phyloP scores from a whole-genome alignment of 768 basidiomycete genomes.

The Lactarius deliciosus region DNA sequence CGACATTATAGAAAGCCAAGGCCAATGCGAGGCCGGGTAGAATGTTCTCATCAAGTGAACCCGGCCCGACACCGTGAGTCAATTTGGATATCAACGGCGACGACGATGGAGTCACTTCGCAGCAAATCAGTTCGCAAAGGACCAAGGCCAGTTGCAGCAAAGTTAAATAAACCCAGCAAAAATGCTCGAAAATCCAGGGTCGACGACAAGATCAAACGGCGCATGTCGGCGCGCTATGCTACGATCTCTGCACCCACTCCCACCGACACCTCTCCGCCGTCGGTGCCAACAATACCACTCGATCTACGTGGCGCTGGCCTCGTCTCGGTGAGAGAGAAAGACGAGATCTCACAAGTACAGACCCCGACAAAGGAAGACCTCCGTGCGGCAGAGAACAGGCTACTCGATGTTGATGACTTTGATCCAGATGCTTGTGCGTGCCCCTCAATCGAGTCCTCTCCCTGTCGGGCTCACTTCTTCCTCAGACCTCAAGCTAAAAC shows the following conservation, averaged over 20 bases:
- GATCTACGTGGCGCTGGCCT: conserved; percentile 39
- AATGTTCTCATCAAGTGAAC: conserved; percentile 3
- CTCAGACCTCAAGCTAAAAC: conserved; percentile 69
- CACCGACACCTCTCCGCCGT: conserved; percentile 54
- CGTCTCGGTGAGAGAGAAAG: conserved; percentile 47
- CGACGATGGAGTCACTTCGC: conserved; percentile 38
- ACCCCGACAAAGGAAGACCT: conserved; percentile 56
- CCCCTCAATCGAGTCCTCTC: neutral
- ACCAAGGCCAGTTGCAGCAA: conserved; percentile 22
- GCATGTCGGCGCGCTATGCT: conserved; percentile 93
- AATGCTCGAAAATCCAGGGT: conserved; percentile 47
- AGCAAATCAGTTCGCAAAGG: conserved; percentile 29
- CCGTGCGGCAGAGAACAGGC: conserved; percentile 53
- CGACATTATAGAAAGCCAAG: conserved; percentile 14
- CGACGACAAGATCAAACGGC: conserved; percentile 93
- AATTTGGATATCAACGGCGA: neutral
- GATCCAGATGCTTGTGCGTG: conserved; percentile 86
- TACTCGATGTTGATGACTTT: conserved; percentile 76
- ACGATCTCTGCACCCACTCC: conserved; percentile 81
- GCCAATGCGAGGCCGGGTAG: neutral
- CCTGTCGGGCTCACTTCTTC: neutral
- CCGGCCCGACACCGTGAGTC: neutral
- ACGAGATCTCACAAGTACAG: conserved; percentile 42
- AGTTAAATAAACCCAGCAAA: conserved; percentile 24
- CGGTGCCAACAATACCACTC: conserved; percentile 57